A percentile compares a stretch with the other conserved stretches of the same genome.
Conservation (phyloP, 306 rosid species). For the Benincasa hispida region DNA sequence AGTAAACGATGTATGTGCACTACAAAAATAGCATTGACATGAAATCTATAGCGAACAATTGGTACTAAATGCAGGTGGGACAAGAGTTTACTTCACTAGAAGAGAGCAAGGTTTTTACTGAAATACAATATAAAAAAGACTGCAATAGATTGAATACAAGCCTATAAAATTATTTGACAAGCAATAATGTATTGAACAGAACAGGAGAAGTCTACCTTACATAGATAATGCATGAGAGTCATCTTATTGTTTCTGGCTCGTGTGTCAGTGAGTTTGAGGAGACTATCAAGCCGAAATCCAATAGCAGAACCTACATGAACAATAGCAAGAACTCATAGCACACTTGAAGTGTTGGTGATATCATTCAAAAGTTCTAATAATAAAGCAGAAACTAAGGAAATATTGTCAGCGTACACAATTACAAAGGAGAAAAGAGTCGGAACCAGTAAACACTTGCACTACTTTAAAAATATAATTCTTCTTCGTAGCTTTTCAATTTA, state of each 20-base stretch:
- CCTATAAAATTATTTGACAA: background rate
- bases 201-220: slow-evolving; percentile 59
- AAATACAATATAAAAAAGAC: background rate
- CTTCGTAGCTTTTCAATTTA: background rate
- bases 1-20: background rate
- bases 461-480: background rate
- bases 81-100: background rate
- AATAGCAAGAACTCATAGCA: background rate
- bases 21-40: background rate
- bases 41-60: background rate
- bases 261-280: slow-evolving; percentile 88
- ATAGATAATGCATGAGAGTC: slow-evolving; percentile 99
- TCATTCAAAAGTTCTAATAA: background rate
- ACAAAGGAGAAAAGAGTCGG: background rate
- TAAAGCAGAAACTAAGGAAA: background rate
- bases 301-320: slow-evolving; percentile 67
- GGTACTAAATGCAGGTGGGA: background rate
- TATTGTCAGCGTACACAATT: background rate
- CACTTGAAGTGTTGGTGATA: background rate
- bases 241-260: slow-evolving; percentile 82
- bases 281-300: slow-evolving; percentile 97
- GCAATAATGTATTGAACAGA: background rate
- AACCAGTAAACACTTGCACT: background rate
- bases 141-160: background rate
- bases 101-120: background rate